Conservation (phyloP, 345 rosid species). For the Aurinia saxatilis region DNA sequence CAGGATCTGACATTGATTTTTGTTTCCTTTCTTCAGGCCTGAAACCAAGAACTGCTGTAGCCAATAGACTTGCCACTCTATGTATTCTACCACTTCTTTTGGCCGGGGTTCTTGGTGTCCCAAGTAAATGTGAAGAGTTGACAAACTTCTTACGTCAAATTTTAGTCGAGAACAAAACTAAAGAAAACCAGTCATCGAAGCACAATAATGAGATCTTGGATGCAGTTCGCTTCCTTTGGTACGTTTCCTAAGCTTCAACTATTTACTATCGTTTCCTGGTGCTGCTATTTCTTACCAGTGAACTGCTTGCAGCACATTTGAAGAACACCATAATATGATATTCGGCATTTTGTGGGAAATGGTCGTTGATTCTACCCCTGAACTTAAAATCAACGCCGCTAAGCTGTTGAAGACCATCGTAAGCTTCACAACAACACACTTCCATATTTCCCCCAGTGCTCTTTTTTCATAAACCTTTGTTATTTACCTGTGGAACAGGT, state of each 20-base stretch:
- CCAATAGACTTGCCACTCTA: slow-evolving; percentile 63
- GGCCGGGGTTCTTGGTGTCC: slow-evolving; percentile 91
- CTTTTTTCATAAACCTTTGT: not conserved
- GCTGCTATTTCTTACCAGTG: slow-evolving; percentile 16
- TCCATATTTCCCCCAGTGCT: not conserved
- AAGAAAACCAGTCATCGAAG: slow-evolving; percentile 49
- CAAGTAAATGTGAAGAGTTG: slow-evolving; percentile 60
- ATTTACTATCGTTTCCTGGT: slow-evolving; percentile 4
- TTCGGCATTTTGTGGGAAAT: slow-evolving; percentile 91
- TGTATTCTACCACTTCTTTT: slow-evolving; percentile 85
- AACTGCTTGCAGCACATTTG: slow-evolving; percentile 59
- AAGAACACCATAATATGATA: slow-evolving; percentile 74
- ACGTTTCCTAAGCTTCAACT: slow-evolving; percentile 14
- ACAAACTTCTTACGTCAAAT: slow-evolving; percentile 69
- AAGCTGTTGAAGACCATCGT: slow-evolving; percentile 74
- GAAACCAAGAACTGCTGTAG: slow-evolving; percentile 74
- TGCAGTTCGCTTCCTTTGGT: slow-evolving; percentile 97
- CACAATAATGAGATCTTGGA: slow-evolving; percentile 48
- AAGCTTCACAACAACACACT: slow-evolving; percentile 31
- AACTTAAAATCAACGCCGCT: slow-evolving; percentile 78
- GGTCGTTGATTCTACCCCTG: slow-evolving; percentile 77
- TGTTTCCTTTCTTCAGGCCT: slow-evolving; percentile 49
- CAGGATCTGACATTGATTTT: slow-evolving; percentile 12
- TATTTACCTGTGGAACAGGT: slow-evolving; percentile 41
- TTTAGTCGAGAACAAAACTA: slow-evolving; percentile 49